Evolutionary conservation across 2,329 filamentous ascomycete genomes (phyloP).

Genomic region (Phyllosticta citribraziliensis): DNA sequence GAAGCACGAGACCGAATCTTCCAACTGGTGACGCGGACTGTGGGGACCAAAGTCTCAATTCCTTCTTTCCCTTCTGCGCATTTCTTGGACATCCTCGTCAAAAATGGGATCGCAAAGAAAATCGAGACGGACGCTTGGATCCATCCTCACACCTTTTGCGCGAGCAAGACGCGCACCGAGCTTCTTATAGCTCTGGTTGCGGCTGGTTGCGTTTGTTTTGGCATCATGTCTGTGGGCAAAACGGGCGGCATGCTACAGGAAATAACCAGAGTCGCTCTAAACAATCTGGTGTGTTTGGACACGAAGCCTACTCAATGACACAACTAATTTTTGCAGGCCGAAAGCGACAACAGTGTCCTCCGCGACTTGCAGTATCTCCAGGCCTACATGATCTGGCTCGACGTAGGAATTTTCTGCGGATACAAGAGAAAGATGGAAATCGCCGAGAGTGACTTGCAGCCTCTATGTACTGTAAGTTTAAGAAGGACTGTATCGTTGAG

Average conservation of each 20-base stretch:
- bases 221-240: slow-evolving; percentile 20
- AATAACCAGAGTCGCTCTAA: slow-evolving; percentile 21
- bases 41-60: slow-evolving; percentile 19
- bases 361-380: slow-evolving; percentile 44
- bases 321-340: slow-evolving; percentile 9
- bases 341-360: slow-evolving; percentile 22
- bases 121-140: slow-evolving; percentile 25
- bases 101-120: slow-evolving; percentile 23
- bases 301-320: background rate
- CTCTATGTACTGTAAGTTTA: slow-evolving; percentile 34
- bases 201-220: slow-evolving; percentile 24
- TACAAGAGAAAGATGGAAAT: slow-evolving; percentile 51
- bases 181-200: slow-evolving; percentile 21
- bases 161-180: slow-evolving; percentile 17
- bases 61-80: slow-evolving; percentile 22
- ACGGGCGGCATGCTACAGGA: slow-evolving; percentile 23
- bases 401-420: slow-evolving; percentile 49
- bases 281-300: slow-evolving; percentile 12
- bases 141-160: slow-evolving; percentile 22
- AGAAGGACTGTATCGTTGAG: background rate
- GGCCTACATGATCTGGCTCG: slow-evolving; percentile 40
- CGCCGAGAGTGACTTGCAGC: slow-evolving; percentile 47
- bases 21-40: slow-evolving; percentile 21
- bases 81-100: slow-evolving; percentile 21
- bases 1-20: slow-evolving; percentile 21